Conservation (phyloP, 1,284 basidiomycete genomes). For the Ceratobasidium sp. region DNA sequence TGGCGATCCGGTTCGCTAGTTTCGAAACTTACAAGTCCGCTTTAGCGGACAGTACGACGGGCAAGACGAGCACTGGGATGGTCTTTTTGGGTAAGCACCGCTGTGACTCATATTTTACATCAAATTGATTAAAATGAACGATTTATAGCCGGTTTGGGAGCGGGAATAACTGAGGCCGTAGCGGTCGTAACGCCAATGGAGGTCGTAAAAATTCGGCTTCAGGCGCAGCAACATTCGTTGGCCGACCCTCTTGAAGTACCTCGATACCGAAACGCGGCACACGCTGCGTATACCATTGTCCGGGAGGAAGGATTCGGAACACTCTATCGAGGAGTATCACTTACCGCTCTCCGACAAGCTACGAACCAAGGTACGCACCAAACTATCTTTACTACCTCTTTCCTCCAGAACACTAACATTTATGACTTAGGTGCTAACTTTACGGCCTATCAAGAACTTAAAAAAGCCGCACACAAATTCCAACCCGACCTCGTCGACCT, state of each 20-base stretch:
- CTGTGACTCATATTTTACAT: not conserved
- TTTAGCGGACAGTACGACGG: slow-evolving; percentile 81
- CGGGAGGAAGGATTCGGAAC: slow-evolving; percentile 90
- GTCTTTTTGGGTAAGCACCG: slow-evolving; percentile 79
- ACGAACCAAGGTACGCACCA: slow-evolving; percentile 89
- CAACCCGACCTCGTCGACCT: slow-evolving; percentile 84
- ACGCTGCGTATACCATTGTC: slow-evolving; percentile 95
- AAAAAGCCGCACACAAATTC: slow-evolving; percentile 79
- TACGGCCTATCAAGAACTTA: slow-evolving; percentile 97
- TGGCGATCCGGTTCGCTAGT: slow-evolving; percentile 98
- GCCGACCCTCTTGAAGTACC: slow-evolving; percentile 96
- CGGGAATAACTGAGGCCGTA: slow-evolving; percentile 94
- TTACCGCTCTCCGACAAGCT: slow-evolving; percentile 96
- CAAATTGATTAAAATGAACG: not conserved
- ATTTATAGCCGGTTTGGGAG: slow-evolving; percentile 85
- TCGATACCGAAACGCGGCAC: slow-evolving; percentile 95
- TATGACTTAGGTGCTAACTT: slow-evolving; percentile 85
- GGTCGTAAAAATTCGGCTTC: slow-evolving; percentile 98
- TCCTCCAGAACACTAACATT: not conserved
- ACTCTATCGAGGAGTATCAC: slow-evolving; percentile 91
- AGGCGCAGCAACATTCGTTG: slow-evolving; percentile 97
- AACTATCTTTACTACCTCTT: not conserved
- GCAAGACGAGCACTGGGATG: slow-evolving; percentile 76
- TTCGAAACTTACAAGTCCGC: slow-evolving; percentile 95
- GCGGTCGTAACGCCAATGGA: slow-evolving; percentile 99